Evolutionary conservation across 495 filamentous ascomycete genomes (phyloP), one percentile per base, ranked within the genome.

Genomic region (Opeltia flavorubescens): DNA sequence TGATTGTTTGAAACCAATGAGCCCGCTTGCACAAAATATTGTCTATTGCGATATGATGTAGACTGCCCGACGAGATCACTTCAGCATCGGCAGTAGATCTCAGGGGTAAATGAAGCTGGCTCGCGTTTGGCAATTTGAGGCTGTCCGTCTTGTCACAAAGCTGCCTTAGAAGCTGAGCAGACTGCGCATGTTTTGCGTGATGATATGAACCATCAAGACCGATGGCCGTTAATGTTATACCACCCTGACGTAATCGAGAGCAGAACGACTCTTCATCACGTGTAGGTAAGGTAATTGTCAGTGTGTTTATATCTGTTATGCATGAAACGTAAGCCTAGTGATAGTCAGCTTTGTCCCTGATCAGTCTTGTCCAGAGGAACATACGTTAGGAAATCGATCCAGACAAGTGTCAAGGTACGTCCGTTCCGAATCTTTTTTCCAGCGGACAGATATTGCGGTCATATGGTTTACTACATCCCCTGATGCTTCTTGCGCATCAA

Each of bases 271-370:
- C n/a, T n/a, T 51, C 48, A n/a, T 40, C 54, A 2, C 47, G 45
- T 2, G 47, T 49, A 6, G 61, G 50, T 2, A 64, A 56, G 6
- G 66, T 70, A 35, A 70, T 46, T 3, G 68, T 72, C n/a, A 56
- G 60, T 7, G 59, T 50, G 17, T 55, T 60, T 17, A 62, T 54
- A 44, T 70, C 68, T 24, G 58, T 67, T 12, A 52, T 39, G 20
- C 65, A 65, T n/a, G 69, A 67, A 17, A 69, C 52, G 46, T 72
- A 72, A n/a, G 60, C 63, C 64, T 24, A 35, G 35, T 26, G 34
- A 21, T 40, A 28, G n/a, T 52, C 18, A 17, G 46, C 50, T 34
- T 42, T 51, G 30, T 47, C 13, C n/a, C 13, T 34, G 24, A 45
- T 29, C 23, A 45, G 43, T 24, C 17, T 17, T 18, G 27, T 26